Evolutionary conservation across 2,329 filamentous ascomycete species (phyloP).

Genomic region (Dichotomopilus funicola): DNA sequence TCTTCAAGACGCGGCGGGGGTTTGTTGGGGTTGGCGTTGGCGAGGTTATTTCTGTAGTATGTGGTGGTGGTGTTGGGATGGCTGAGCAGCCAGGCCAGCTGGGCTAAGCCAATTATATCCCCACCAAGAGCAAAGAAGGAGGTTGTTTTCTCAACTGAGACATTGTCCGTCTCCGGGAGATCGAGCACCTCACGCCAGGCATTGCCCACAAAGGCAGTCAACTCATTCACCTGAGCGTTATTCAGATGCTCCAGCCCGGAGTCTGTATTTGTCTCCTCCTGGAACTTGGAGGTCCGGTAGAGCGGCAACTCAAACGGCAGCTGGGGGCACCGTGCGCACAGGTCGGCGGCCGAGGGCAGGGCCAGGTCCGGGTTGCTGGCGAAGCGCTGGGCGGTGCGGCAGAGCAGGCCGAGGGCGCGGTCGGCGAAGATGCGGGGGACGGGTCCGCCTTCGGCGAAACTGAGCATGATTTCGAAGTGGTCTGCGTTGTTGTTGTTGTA

Average conservation of each 20-base stretch:
- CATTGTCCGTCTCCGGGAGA: neutral
- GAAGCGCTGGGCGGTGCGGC: constrained; percentile 17
- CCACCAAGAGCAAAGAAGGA: constrained; percentile 22
- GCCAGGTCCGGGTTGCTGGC: constrained; percentile 11
- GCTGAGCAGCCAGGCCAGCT: constrained; percentile 17
- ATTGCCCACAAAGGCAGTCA: constrained; percentile 8
- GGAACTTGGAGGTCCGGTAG: neutral
- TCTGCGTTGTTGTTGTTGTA: neutral
- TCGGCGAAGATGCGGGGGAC: constrained; percentile 18
- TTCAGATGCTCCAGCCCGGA: constrained; percentile 7
- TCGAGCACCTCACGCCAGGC: constrained; percentile 19
- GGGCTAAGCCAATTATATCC: constrained; percentile 30
- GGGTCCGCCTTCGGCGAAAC: constrained; percentile 17
- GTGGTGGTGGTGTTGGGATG: neutral
- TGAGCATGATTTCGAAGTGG: constrained; percentile 20
- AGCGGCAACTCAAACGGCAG: constrained; percentile 9
- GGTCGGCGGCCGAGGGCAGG: constrained; percentile 6
- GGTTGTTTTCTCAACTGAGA: constrained; percentile 4
- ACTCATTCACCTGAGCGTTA: neutral
- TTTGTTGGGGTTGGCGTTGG: neutral
- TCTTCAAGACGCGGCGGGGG: constrained; percentile 15
- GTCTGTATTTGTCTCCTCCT: neutral
- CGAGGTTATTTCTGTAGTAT: too few species aligned
- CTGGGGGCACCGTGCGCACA: neutral
- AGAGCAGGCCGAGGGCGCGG: constrained; percentile 17